Base-by-base conservation (phyloP, 2,329 filamentous ascomycete species). In the Ceratocystiopsis minuta region DNA sequence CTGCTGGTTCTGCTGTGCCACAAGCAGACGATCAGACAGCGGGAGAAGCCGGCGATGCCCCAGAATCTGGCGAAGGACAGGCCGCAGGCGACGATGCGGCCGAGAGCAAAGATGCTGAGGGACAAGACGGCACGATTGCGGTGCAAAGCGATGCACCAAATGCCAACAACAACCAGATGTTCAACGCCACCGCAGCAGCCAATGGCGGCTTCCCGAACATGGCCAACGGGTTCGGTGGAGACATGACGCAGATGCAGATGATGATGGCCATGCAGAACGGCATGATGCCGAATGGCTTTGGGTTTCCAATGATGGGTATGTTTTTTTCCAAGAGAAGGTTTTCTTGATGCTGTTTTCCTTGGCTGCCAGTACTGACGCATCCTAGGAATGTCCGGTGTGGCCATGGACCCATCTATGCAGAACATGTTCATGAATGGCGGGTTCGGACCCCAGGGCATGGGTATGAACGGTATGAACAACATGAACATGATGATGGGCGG, bases 221-320 rank as follows among this genome's bases (percentile, higher is more conserved):
- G 68, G 35, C 16, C 35, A 45, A 37, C 37, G 40, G 28, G n/a
- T 38, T 43, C 11, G 67, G 68, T 47, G 71, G 70, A 44, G 76
- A 80, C 52, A 77, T 82, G 59, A 80, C 75, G 54, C 75, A 80
- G 66, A 83, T 87, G 75, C 79, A 83, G 58, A 74, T 75, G 75
- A 73, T 83, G 78, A 79, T 81, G 75, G 66, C 75, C 60, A 72
- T 85, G 80, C 70, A 80, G 60, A 71, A 80, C 53, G 72, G 72
- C 50, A 77, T 78, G 69, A 64, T 64, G 37, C 57, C 65, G 28
- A 65, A 62, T 50, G 60, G 61, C 3, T 77, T 76, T 44, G 64
- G 63, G 46, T 78, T 78, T 54, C 68, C 80, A 41, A 85, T 88
- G 75, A 94, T 95, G 82, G 82, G 87, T 95, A 73, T 57, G 82